These are phyloP conservation scores for Eucalyptus paniculata DNA, from an alignment of 345 rosid genomes.

Conservation along the genomic window DNA sequence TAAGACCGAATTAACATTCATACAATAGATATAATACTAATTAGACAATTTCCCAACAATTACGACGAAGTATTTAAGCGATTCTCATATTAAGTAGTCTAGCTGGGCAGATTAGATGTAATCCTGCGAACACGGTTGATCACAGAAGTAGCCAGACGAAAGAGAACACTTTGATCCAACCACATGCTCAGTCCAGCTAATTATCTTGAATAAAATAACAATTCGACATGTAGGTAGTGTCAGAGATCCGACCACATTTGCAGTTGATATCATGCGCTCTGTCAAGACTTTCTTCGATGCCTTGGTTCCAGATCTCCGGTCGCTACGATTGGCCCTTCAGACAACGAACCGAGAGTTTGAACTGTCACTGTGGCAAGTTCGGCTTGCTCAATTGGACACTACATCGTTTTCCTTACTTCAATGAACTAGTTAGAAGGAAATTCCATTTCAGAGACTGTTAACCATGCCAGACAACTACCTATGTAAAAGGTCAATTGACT, in stretches of 20 bases:
- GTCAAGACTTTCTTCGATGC: neutral
- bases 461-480: neutral
- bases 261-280: neutral
- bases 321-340: neutral
- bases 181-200: neutral
- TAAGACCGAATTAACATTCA: neutral
- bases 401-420: neutral
- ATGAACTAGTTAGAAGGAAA: neutral
- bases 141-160: neutral
- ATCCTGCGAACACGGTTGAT: neutral
- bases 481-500: neutral
- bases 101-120: neutral
- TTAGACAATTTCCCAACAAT: neutral
- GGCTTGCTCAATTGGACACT: neutral
- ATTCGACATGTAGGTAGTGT: neutral
- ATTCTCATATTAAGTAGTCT: neutral
- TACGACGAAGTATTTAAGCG: neutral
- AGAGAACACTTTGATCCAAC: neutral
- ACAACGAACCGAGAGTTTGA: neutral
- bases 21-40: neutral
- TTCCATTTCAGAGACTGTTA: neutral
- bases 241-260: neutral
- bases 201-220: neutral
- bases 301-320: neutral
- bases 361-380: neutral